Conservation (phyloP, 768 basidiomycete genomes). For the Tephrocybe sp. region DNA sequence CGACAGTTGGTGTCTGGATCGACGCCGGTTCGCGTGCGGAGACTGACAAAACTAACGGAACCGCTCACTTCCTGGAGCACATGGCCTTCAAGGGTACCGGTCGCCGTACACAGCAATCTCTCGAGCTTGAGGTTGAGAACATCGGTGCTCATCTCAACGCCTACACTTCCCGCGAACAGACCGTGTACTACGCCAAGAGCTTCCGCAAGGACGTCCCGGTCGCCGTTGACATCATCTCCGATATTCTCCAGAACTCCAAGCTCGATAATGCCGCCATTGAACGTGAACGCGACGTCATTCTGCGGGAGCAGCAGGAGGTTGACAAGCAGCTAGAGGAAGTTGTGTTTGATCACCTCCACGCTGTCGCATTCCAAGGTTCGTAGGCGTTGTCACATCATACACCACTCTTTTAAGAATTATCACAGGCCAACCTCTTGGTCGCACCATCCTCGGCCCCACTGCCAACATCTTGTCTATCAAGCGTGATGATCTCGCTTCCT, state of each 20-base stretch:
- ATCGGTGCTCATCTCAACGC: conserved; percentile 97
- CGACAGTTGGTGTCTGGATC: conserved; percentile 99
- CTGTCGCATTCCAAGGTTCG: conserved; percentile 94
- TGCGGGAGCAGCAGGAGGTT: conserved; percentile 98
- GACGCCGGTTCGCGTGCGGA: conserved; percentile 98
- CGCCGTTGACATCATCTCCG: conserved; percentile 95
- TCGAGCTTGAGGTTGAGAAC: conserved; percentile 98
- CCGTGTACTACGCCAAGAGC: conserved; percentile 98
- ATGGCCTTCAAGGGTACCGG: conserved; percentile 98
- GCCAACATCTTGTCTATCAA: conserved; percentile 94
- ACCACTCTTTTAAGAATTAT: neutral
- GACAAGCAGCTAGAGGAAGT: conserved; percentile 99
- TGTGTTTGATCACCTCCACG: conserved; percentile 96
- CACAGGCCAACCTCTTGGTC: conserved; percentile 89
- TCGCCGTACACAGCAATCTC: conserved; percentile 80
- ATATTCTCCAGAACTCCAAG: conserved; percentile 97
- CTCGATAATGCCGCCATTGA: conserved; percentile 87
- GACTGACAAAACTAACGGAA: conserved; percentile 92
- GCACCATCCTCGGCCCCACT: conserved; percentile 97
- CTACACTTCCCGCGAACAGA: conserved; percentile 98
- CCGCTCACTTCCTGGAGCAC: conserved; percentile 98
- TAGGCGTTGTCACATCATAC: conserved; percentile 15
- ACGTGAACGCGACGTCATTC: conserved; percentile 93
- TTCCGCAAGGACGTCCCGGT: conserved; percentile 93
- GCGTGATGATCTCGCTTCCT: conserved; percentile 81